Percentiles rank a stretch among this genome's conserved stretches.
Conservation (phyloP, 176 grass and related monocot genomes). For the Phragmites australis region DNA sequence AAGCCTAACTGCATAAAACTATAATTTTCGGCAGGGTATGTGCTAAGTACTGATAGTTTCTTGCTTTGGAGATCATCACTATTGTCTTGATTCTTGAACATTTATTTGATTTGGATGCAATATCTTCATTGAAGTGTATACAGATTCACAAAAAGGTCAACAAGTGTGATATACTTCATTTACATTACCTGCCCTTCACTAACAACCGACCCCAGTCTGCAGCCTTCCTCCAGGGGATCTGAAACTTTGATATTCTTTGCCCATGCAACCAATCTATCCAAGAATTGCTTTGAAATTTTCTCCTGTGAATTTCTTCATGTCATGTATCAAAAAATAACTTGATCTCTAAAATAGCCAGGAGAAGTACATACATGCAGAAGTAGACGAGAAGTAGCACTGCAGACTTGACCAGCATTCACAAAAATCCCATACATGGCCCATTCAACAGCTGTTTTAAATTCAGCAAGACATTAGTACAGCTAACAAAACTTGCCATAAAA, state of each 20-base stretch:
- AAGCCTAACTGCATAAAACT: conserved; percentile 9
- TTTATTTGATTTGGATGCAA: neutral
- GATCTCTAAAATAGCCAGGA: conserved; percentile 11
- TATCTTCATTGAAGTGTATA: conserved; percentile 3
- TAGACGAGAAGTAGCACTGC: conserved; percentile 96
- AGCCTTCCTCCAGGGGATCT: conserved; percentile 90
- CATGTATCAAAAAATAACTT: conserved; percentile 18
- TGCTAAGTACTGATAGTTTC: neutral
- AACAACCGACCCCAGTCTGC: conserved; percentile 84
- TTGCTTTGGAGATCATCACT: neutral
- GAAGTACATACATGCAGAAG: conserved; percentile 77
- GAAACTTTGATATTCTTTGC: conserved; percentile 85
- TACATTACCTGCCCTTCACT: conserved; percentile 88
- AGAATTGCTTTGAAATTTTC: conserved; percentile 71
- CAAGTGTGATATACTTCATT: neutral
- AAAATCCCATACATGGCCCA: conserved; percentile 90
- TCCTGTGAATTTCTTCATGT: conserved; percentile 56
- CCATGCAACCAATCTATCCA: conserved; percentile 85
- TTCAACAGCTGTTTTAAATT: conserved; percentile 78
- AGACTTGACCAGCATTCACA: conserved; percentile 86
- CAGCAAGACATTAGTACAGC: conserved; percentile 20
- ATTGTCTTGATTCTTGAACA: neutral
- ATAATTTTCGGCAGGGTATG: neutral
- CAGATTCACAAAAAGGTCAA: neutral
- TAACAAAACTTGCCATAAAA: neutral